Percentiles rank a stretch among this genome's conserved stretches.
Conservation (phyloP, 805 yeast species). For the Hanseniaspora valbyensis region DNA sequence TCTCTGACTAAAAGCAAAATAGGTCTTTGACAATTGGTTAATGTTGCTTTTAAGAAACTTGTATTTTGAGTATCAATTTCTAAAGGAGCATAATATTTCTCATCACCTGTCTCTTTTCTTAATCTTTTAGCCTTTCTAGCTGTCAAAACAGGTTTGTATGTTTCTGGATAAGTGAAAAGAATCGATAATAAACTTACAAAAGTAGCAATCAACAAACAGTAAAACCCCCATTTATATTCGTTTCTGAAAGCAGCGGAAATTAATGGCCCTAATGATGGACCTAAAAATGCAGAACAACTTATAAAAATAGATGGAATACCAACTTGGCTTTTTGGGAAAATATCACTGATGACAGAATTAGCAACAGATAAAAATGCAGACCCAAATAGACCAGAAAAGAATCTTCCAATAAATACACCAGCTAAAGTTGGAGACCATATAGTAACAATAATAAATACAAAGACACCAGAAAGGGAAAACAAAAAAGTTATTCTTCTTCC, state of each 20-base stretch:
- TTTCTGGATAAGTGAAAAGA: slow-evolving; percentile 48
- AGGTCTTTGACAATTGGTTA: slow-evolving; percentile 43
- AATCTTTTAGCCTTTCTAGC: slow-evolving; percentile 41
- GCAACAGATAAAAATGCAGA: slow-evolving; percentile 66
- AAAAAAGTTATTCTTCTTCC: slow-evolving; percentile 54
- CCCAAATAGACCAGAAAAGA: slow-evolving; percentile 61
- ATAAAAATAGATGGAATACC: slow-evolving; percentile 61
- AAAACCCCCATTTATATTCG: slow-evolving; percentile 63
- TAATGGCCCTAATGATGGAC: slow-evolving; percentile 62
- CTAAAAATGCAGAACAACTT: slow-evolving; percentile 53
- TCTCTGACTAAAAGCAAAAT: slow-evolving; percentile 38
- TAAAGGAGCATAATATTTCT: slow-evolving; percentile 33
- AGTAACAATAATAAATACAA: slow-evolving; percentile 42
- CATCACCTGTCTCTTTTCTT: slow-evolving; percentile 46
- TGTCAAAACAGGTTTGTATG: slow-evolving; percentile 45
- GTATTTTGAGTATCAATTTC: slow-evolving; percentile 34
- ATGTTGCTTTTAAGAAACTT: slow-evolving; percentile 34
- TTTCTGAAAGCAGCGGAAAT: slow-evolving; percentile 43
- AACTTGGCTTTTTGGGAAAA: slow-evolving; percentile 49
- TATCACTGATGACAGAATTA: slow-evolving; percentile 66
- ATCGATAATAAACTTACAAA: slow-evolving; percentile 42
- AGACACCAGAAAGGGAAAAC: slow-evolving; percentile 49
- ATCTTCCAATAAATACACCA: slow-evolving; percentile 53
- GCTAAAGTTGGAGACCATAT: slow-evolving; percentile 52
- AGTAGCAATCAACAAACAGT: slow-evolving; percentile 50